Evolutionary conservation across 305 asterid species (phyloP).

Genomic region (Rubia balearica): DNA sequence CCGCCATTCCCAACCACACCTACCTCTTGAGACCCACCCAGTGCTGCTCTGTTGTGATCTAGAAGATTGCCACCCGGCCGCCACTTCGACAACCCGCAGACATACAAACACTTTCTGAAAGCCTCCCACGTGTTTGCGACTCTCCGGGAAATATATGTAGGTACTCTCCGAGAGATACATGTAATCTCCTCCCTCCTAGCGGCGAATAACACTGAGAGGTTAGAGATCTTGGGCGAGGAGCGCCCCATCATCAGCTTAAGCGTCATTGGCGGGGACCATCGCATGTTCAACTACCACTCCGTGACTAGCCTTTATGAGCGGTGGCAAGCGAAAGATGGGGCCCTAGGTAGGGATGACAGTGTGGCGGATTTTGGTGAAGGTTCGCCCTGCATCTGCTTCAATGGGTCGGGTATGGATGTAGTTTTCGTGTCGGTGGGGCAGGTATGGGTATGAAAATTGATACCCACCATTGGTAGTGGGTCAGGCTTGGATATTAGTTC

Average conservation of each 20-base stretch:
- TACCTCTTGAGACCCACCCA: conserved; percentile 52
- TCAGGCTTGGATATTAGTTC: too few species aligned
- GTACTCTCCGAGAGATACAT: too few species aligned
- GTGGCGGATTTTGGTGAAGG: too few species aligned
- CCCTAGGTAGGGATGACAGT: too few species aligned
- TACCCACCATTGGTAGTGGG: too few species aligned
- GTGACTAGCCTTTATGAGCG: conserved; percentile 56
- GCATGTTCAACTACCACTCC: conserved; percentile 57
- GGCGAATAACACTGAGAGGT: conserved; percentile 47
- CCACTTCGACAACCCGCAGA: conserved; percentile 71
- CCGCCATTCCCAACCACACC: conserved; percentile 34
- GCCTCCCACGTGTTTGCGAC: conserved; percentile 60
- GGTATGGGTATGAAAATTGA: too few species aligned
- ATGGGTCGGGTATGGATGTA: too few species aligned
- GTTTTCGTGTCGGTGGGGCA: too few species aligned
- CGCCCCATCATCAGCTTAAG: conserved; percentile 71
- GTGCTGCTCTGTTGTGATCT: conserved; percentile 70
- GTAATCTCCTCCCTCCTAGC: conserved; percentile 66
- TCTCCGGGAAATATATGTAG: conserved; percentile 49
- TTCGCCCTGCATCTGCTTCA: too few species aligned
- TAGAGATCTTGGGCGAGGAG: conserved; percentile 76
- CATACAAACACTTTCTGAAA: conserved; percentile 71
- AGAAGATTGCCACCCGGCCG: conserved; percentile 67
- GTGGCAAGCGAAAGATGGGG: too few species aligned
- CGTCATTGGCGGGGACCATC: conserved; percentile 81